Evolutionary conservation across 345 rosid species (phyloP), one percentile per base, ranked within the genome.

Genomic region (Salix viminalis): DNA sequence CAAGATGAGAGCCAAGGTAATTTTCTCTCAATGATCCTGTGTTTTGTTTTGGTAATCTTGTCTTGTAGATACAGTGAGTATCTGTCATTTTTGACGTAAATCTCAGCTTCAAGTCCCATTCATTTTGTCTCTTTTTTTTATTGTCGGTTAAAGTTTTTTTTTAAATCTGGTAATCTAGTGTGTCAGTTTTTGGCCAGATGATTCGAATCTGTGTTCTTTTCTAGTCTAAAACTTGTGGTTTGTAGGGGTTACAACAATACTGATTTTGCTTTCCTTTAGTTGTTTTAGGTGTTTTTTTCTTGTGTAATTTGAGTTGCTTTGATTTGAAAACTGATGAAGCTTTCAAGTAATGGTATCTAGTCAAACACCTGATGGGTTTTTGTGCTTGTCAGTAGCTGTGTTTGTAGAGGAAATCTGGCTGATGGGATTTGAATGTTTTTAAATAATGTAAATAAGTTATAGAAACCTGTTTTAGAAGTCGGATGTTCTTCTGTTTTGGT

Each of bases 1-100:
- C 71, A 75, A n/a, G 77, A 67, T 75, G 77, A 66, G 77, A 52
- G 77, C 77, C 23, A 75, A 75, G 77, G 72, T 75, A 66, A 34
- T 42, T 11, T 23, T 1, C 26, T 12, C 7, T 15, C 7, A 15
- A 23, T 69, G 16, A 18, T 24, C 0, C 4, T 42, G 37, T 41
- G 5, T 58, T 23, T 1, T 66, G 69, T 16, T 66, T 30, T 34
- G 32, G 12, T 70, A 6, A 48, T 24, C 10, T 26, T 4, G 15
- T 28, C 32, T 52, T 39, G 61, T 70, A 23, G 4, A 58, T 23
- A n/a, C 11, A 9, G 26, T 58, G 64, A 9, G 23, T 58, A 1
- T 23, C 24, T n/a, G 10, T 58, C 64, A 9, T 58, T 26, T 3
- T 58, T 58, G n/a, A 10, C 28, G 10, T 58, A 58, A 23, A 4